Base-by-base conservation (phyloP, 2,329 filamentous ascomycete genomes). In the Exophiala alcalophila region DNA sequence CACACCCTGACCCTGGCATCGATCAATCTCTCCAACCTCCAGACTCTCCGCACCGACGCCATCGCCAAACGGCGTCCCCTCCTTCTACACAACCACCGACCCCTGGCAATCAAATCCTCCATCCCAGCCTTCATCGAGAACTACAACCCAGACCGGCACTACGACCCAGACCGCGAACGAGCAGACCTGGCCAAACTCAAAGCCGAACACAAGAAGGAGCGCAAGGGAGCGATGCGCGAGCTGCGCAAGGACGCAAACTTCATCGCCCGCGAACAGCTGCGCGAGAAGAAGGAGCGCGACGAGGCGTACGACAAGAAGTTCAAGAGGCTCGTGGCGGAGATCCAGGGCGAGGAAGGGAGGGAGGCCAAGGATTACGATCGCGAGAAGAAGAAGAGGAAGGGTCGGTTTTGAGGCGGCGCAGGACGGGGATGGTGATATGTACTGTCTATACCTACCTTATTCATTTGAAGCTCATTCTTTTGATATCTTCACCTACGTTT, bases 291-390 rank as follows among this genome's bases (percentile, higher is more conserved):
- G 76, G 86, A 86, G 70, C 83, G 81, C 70, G 92, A 97, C 72
- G 80, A 79, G 44, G 89, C 86, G 54, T 97, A 98, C 73, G 91
- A 97, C 74, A 86, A 86, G 74, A 97, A 97, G 77, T 94, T 91
- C 73, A 86, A 84, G 74, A 80, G 84, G 54, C 73, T 98, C 48
- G 81, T 97, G 56, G 86, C 90, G 7, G 90, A 96, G 76, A 96
- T 98, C 58, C 91, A 98, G 70, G 87, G 84, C 55, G 85, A 95
- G 69, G 92, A 96, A 65, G 91, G 91, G 1, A 73, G 76, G 45
- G 90, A 92, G 65, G 76, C 80, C 29, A 97, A 97, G 67, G 78
- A 77, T 34, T 97, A 97, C 75, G 90, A 94, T 68, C 77, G 84
- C 58, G 88, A 94, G 74, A 92, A 82, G 74, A 76, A 78, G 63